Percentiles rank a stretch among this genome's conserved stretches.
phyloP scores from a whole-genome alignment of 352 stramenopile species.

The Phytophthora boehmeriae region DNA sequence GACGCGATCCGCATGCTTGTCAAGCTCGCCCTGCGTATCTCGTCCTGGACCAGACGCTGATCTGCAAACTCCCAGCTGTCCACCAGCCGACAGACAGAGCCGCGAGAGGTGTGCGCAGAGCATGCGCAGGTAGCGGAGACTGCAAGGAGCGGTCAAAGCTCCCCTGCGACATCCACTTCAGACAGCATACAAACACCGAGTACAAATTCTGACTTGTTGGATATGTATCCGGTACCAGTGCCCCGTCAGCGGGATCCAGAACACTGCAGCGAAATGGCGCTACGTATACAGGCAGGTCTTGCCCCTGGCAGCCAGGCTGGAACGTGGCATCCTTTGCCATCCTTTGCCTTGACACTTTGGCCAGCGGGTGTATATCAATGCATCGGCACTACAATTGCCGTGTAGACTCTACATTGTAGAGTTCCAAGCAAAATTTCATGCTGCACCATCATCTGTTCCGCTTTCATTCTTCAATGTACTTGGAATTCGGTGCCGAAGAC shows the following conservation, averaged over 20 bases:
- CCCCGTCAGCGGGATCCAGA: conserved; percentile 1
- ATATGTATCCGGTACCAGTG: conserved; percentile 3
- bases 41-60: conserved; percentile 18
- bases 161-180: conserved; percentile 26
- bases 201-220: conserved; percentile 19
- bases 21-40: conserved; percentile 9
- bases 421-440: too few species aligned
- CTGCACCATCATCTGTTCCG: too few species aligned
- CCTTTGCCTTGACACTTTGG: too few species aligned
- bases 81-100: not conserved
- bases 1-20: not conserved
- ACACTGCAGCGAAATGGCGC: conserved; percentile 8
- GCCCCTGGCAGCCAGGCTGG: too few species aligned
- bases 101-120: conserved; percentile 13
- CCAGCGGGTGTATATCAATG: too few species aligned
- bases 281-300: too few species aligned
- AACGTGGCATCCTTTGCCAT: too few species aligned
- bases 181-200: conserved; percentile 21
- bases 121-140: conserved; percentile 1
- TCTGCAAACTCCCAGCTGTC: conserved; percentile 11
- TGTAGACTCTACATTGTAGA: too few species aligned
- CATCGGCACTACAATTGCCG: too few species aligned
- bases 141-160: conserved; percentile 2
- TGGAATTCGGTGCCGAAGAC: too few species aligned
- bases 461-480: too few species aligned